Evolutionary conservation across 495 filamentous ascomycete species (phyloP).

Genomic region (Lophiotrema nucula): DNA sequence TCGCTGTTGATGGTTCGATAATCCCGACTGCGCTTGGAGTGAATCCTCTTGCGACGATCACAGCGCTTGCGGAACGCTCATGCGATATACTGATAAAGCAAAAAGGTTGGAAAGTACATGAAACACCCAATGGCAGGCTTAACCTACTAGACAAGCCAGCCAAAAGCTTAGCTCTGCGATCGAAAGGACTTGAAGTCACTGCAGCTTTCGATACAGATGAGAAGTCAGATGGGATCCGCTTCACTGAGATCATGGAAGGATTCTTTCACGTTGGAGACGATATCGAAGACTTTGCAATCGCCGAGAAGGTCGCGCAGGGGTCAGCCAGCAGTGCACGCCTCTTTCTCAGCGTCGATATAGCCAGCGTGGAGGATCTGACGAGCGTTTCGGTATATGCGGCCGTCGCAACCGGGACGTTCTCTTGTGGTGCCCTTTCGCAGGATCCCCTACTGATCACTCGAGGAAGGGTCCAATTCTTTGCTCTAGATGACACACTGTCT

Average conservation of each 20-base stretch:
- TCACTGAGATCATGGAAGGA: slow-evolving; percentile 65
- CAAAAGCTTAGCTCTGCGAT: slow-evolving; percentile 11
- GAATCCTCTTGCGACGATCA: slow-evolving; percentile 70
- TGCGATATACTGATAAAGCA: slow-evolving; percentile 50
- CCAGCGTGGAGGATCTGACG: slow-evolving; percentile 40
- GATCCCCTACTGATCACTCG: slow-evolving; percentile 61
- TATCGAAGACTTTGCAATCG: slow-evolving; percentile 55
- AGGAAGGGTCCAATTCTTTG: slow-evolving; percentile 60
- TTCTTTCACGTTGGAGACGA: slow-evolving; percentile 54
- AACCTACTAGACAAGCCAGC: slow-evolving; percentile 36
- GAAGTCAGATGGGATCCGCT: slow-evolving; percentile 53
- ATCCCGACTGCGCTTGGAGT: slow-evolving; percentile 65
- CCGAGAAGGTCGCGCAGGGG: slow-evolving; percentile 52
- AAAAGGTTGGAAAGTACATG: slow-evolving; percentile 48
- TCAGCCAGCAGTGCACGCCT: slow-evolving; percentile 57
- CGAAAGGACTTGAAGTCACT: neutral
- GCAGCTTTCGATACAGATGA: slow-evolving; percentile 11
- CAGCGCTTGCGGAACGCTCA: slow-evolving; percentile 63
- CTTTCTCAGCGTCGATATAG: slow-evolving; percentile 59
- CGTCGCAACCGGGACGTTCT: slow-evolving; percentile 63
- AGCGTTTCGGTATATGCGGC: slow-evolving; percentile 51
- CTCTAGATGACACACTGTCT: slow-evolving; percentile 51
- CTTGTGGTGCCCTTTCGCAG: slow-evolving; percentile 52
- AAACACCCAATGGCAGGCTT: slow-evolving; percentile 52
- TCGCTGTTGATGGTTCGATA: slow-evolving; percentile 62